Evolutionary conservation across 805 yeast genomes (phyloP), one percentile per base, ranked within the genome.

Genomic region (Ogataea trehalophila): DNA sequence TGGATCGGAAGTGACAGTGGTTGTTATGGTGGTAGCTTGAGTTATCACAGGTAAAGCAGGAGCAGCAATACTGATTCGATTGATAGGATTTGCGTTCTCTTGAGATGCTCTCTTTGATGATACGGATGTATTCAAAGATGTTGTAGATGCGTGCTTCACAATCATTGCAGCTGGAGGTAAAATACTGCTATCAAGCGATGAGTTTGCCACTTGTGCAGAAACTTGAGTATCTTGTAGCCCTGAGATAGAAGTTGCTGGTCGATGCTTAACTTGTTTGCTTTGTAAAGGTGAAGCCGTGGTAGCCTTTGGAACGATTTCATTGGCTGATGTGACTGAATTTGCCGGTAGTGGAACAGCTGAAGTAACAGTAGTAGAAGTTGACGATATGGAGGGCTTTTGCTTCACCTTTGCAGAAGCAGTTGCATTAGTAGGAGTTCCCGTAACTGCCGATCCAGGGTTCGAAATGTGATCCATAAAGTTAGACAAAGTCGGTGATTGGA

Each of bases 1-100:
- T 11, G 59, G 57, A 20, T 47, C 60, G 2, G 62, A 53, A 8
- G 66, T 52, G 16, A 58, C 54, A 1, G 62, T 55, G 0, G 68
- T 65, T 1, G 59, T 62, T 39, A 60, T 55, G 2, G 70, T 66
- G 1, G 70, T 66, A 15, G 70, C 67, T 38, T 63, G 67, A 2
- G 70, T 66, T 2, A 66, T 65, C 6, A 66, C 65, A 14, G 70
- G 70, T 31, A 66, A 47, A 1, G 70, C 70, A 14, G 69, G 68
- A 1, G 66, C 54, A 1, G 68, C 67, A 8, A 63, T 44, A 29
- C 65, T 54, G 20, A 66, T 53, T 44, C 59, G 57, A 33, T 51
- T 53, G 36, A 62, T 53, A 2, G 69, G 68, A 44, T 65, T 65
- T 15, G 49, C 31, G 11, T 6, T 49, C 36, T 54, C 56, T 36